Evolutionary conservation across 345 rosid genomes (phyloP).

Genomic region (Rhodomyrtus tomentosa): DNA sequence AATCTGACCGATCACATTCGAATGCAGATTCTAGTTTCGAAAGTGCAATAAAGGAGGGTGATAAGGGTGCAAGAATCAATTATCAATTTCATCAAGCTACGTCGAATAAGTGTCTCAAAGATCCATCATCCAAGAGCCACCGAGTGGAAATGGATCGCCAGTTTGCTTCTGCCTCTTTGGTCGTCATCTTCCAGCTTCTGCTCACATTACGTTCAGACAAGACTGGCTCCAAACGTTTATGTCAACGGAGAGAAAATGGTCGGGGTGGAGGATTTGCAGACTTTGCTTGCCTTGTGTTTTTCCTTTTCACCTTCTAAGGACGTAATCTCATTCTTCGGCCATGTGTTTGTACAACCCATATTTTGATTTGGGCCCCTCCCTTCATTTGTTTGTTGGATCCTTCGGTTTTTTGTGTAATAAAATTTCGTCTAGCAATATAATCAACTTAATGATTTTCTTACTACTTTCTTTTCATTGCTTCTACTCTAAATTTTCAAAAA

Average conservation of each 20-base stretch:
- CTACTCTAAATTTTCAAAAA: background rate
- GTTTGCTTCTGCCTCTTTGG: background rate
- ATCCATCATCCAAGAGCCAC: background rate
- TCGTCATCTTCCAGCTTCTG: background rate
- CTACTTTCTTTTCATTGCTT: background rate
- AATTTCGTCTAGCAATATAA: background rate
- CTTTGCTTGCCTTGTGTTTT: background rate
- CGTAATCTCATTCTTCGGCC: background rate
- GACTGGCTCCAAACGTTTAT: background rate
- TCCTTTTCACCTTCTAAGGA: background rate
- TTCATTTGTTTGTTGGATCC: background rate
- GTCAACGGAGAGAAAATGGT: background rate
- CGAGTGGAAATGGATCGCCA: background rate
- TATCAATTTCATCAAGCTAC: conserved; percentile 4
- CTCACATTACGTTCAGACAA: background rate
- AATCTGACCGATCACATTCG: background rate
- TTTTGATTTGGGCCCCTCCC: background rate
- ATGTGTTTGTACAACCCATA: background rate
- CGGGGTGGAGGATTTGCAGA: background rate
- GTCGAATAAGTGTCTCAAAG: conserved; percentile 11
- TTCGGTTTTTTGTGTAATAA: background rate
- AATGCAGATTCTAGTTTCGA: conserved; percentile 32
- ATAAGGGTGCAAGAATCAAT: conserved; percentile 21
- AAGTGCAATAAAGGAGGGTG: conserved; percentile 50
- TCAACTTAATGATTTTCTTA: background rate